Percentiles rank a stretch among this genome's conserved stretches.
These are phyloP conservation scores for Fusarium sp. DNA, from an alignment of 2,329 filamentous ascomycete genomes.

Conservation along the genomic window DNA sequence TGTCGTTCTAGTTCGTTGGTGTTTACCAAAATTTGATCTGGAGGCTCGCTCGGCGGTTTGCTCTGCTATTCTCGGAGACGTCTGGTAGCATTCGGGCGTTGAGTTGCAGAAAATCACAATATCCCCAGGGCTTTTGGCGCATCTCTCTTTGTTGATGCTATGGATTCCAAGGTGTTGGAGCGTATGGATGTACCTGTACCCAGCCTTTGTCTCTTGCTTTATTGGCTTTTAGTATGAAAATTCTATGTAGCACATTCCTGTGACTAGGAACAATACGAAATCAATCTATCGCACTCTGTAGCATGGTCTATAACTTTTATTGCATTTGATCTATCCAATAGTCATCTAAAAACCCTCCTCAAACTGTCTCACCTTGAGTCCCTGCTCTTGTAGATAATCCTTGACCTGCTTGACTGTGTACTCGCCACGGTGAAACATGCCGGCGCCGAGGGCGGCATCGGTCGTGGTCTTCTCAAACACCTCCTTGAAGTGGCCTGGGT, in stretches of 20 bases:
- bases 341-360: slow-evolving; percentile 63
- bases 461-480: slow-evolving; percentile 88
- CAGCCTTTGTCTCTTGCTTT: neutral
- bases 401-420: slow-evolving; percentile 97
- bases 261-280: slow-evolving; percentile 29
- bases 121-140: slow-evolving; percentile 25
- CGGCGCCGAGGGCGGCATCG: slow-evolving; percentile 93
- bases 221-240: slow-evolving; percentile 15
- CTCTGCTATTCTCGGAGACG: slow-evolving; percentile 25
- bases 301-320: slow-evolving; percentile 11
- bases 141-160: slow-evolving; percentile 15
- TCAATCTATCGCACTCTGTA: slow-evolving; percentile 3
- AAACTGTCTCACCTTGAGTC: slow-evolving; percentile 82
- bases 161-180: slow-evolving; percentile 31
- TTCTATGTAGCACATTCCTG: slow-evolving; percentile 11
- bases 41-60: slow-evolving; percentile 19
- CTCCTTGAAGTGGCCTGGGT: slow-evolving; percentile 87
- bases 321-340: slow-evolving; percentile 17
- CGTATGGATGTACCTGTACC: slow-evolving; percentile 21
- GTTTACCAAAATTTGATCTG: slow-evolving; percentile 30
- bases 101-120: slow-evolving; percentile 31
- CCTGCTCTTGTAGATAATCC: slow-evolving; percentile 77
- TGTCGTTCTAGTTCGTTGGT: slow-evolving; percentile 28
- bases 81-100: slow-evolving; percentile 35
- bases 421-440: slow-evolving; percentile 97